Evolutionary conservation across 495 filamentous ascomycete genomes (phyloP), one percentile per base, ranked within the genome.

Genomic region (Hypoxylon crocopeplum): DNA sequence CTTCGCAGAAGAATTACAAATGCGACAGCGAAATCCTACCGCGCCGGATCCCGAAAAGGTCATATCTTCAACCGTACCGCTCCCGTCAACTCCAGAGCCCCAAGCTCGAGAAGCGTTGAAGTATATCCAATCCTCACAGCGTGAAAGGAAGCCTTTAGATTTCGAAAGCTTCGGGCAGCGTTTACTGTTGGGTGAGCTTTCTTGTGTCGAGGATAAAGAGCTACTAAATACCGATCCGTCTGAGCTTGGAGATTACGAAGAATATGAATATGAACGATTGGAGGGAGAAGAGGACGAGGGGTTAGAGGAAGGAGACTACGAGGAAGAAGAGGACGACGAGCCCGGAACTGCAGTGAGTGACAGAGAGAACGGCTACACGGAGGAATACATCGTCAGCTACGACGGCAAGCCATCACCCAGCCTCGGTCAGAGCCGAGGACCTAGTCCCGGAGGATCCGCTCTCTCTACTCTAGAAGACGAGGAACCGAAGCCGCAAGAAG

Each of bases 81-180:
- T 30, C 13, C 21, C 42, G 34, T 27, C 62, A 24, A 40, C 46
- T 16, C 36, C 24, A 39, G 27, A 7, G 5, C 22, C 46, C 15
- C 45, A 41, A 49, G 16, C 12, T 7, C 22, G 30, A 20, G 33
- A 37, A 25, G 29, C 10, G 1, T 48, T 53, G 15, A 2, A 4
- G 6, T 54, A 49, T 7, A 42, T 16, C 11, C 13, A 42, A 7
- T 33, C 12, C 1, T 7, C 33, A 5, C 16, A 15, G 21, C 57
- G 50, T 7, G 55, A 52, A 51, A 66, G 68, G 47, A 52, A 54
- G 15, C 16, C 40, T 30, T 68, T 55, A 0, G 51, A 59, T 24
- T 70, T 70, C 34, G 64, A 63, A 24, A 66, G 55, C 15, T 65
- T 70, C n/a, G 61, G 68, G 7, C 44, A 33, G 13, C 36, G 24